phyloP scores from a whole-genome alignment of 2,329 filamentous ascomycete species.

The Hymenoscyphus fraxineus region DNA sequence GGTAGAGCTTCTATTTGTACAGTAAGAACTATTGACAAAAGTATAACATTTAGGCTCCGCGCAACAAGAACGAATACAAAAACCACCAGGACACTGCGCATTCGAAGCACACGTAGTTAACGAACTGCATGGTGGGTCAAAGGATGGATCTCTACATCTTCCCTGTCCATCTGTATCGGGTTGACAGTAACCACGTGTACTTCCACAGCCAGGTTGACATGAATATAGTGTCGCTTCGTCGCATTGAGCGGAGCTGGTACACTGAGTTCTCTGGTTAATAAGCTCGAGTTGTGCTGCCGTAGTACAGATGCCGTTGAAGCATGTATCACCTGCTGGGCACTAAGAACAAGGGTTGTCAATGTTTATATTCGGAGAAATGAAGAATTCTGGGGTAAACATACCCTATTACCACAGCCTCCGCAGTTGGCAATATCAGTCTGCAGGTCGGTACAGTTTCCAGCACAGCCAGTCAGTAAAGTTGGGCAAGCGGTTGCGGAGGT shows the following conservation, averaged over 20 bases:
- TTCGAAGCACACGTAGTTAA: background rate
- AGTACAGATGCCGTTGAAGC: background rate
- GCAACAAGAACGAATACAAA: constrained; percentile 7
- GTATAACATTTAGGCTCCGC: constrained; percentile 1
- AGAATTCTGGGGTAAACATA: background rate
- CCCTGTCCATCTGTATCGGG: constrained; percentile 5
- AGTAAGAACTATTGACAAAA: background rate
- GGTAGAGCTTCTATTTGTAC: background rate
- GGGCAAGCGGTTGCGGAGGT: background rate
- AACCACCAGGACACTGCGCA: background rate
- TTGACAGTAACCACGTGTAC: constrained; percentile 6
- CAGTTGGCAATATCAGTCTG: background rate
- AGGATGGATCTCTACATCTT: background rate
- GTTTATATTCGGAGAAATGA: background rate
- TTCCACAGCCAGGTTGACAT: background rate
- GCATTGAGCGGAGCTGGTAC: background rate
- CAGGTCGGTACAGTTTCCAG: background rate
- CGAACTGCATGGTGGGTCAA: background rate
- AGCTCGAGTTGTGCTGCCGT: background rate
- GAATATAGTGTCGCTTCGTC: background rate
- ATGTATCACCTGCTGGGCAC: background rate
- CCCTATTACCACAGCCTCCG: background rate
- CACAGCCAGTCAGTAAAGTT: background rate
- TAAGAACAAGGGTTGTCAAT: background rate
- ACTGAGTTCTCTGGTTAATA: background rate